Evolutionary conservation across 2,329 filamentous ascomycete genomes (phyloP).

Genomic region (Trichoderma koningiopsis): DNA sequence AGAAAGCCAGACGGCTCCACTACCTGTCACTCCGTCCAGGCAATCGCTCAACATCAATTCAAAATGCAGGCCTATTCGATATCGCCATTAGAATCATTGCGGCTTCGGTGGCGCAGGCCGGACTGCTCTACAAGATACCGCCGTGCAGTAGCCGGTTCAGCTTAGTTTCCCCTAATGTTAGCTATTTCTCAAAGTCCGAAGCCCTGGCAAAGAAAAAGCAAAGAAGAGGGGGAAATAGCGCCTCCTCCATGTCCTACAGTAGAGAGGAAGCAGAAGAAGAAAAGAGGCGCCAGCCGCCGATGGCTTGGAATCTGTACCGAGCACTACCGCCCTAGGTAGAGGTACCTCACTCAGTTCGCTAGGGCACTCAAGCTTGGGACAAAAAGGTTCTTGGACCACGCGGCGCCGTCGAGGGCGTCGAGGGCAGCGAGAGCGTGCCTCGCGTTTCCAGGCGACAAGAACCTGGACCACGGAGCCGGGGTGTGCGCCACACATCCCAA

Average conservation of each 20-base stretch:
- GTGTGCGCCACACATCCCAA: slow-evolving; percentile 19
- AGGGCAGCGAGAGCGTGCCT: background rate
- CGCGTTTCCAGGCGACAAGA: slow-evolving; percentile 21
- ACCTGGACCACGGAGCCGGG: slow-evolving; percentile 22
- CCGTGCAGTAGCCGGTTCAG: background rate
- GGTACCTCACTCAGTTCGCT: background rate
- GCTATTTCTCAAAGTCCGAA: background rate
- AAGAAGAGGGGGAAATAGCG: background rate
- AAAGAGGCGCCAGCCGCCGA: background rate
- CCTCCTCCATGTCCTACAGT: too few species aligned
- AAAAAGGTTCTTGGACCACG: background rate
- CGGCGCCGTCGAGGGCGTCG: background rate
- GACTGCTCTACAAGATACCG: slow-evolving; percentile 3
- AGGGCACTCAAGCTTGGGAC: background rate
- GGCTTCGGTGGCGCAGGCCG: slow-evolving; percentile 1
- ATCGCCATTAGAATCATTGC: background rate
- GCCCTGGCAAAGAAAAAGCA: background rate
- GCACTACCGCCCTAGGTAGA: background rate
- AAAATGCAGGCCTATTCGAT: background rate
- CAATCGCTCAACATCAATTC: background rate
- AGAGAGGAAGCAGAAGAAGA: background rate
- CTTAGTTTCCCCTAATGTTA: background rate
- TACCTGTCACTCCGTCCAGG: background rate
- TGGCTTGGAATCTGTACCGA: background rate
- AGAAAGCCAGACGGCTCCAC: background rate